These are phyloP conservation scores for Cryptococcus sp. DNA, from an alignment of 1,284 basidiomycete species.

Conservation along the genomic window DNA sequence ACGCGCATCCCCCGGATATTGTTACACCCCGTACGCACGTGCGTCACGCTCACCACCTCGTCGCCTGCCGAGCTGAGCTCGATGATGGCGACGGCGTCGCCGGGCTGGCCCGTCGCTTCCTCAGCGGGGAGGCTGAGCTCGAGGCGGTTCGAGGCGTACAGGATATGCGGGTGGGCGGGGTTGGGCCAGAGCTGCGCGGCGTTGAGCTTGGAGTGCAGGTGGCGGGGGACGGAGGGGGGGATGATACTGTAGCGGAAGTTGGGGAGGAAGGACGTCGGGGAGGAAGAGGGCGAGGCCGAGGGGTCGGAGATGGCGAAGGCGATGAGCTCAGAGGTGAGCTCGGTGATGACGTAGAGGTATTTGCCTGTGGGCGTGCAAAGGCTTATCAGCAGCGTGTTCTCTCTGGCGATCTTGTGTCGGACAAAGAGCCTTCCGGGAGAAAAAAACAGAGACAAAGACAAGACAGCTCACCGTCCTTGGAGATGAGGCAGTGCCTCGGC, in stretches of 20 bases:
- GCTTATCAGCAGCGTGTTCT: not conserved
- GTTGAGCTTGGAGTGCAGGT: slow-evolving; percentile 33
- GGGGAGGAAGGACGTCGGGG: slow-evolving; percentile 23
- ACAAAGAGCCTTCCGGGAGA: not conserved
- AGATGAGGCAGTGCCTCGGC: slow-evolving; percentile 42
- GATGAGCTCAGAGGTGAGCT: slow-evolving; percentile 38
- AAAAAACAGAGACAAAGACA: no score
- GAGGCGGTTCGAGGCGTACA: slow-evolving; percentile 48
- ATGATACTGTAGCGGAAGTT: slow-evolving; percentile 30
- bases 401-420: not conserved
- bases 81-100: slow-evolving; percentile 45
- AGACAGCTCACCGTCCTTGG: slow-evolving; percentile 34
- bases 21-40: slow-evolving; percentile 39
- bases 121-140: slow-evolving; percentile 33
- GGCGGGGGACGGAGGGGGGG: slow-evolving; percentile 33
- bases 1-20: slow-evolving; percentile 43
- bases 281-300: slow-evolving; percentile 10
- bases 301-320: slow-evolving; percentile 24
- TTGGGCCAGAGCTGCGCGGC: slow-evolving; percentile 39
- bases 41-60: slow-evolving; percentile 26
- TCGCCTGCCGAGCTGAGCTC: slow-evolving; percentile 25
- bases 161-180: slow-evolving; percentile 26
- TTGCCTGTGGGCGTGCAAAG: slow-evolving; percentile 24
- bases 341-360: slow-evolving; percentile 45
- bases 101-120: slow-evolving; percentile 26